Conservation (phyloP, 208 protist species). For the Trypanosoma platydactyli region DNA sequence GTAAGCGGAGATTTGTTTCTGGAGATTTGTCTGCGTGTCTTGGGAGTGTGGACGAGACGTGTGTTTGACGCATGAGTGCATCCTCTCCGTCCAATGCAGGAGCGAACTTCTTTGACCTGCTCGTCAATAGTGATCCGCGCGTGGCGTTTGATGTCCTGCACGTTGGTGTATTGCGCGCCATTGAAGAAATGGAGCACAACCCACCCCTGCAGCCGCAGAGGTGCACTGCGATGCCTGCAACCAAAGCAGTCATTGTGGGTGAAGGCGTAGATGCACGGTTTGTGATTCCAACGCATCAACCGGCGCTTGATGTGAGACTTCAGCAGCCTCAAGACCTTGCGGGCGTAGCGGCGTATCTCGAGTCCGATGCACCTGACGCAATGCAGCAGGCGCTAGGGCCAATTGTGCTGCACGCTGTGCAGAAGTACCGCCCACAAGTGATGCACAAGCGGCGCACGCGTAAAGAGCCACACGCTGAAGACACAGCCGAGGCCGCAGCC, state of each 20-base stretch:
- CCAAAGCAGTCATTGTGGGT: neutral
- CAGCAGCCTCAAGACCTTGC: conserved; percentile 13
- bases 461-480: neutral
- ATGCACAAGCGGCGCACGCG: neutral
- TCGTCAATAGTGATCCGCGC: conserved; percentile 75
- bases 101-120: conserved; percentile 42
- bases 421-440: conserved; percentile 17
- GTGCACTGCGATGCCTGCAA: neutral
- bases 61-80: neutral
- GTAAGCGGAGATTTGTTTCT: neutral
- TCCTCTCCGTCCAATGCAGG: neutral
- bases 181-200: conserved; percentile 30
- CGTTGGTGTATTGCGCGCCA: conserved; percentile 40
- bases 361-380: neutral
- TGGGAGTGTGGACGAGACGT: neutral
- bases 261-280: conserved; percentile 13
- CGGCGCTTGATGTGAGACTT: conserved; percentile 10
- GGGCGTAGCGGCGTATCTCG: neutral
- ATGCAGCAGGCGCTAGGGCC: conserved; percentile 13
- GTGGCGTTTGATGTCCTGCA: conserved; percentile 71
- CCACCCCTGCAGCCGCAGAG: neutral
- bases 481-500: too few species aligned
- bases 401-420: conserved; percentile 19
- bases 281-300: conserved; percentile 13
- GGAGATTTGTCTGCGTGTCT: too few species aligned